phyloP scores from a whole-genome alignment of 1,139 yeast species.

The Zygosaccharomyces sapae region DNA sequence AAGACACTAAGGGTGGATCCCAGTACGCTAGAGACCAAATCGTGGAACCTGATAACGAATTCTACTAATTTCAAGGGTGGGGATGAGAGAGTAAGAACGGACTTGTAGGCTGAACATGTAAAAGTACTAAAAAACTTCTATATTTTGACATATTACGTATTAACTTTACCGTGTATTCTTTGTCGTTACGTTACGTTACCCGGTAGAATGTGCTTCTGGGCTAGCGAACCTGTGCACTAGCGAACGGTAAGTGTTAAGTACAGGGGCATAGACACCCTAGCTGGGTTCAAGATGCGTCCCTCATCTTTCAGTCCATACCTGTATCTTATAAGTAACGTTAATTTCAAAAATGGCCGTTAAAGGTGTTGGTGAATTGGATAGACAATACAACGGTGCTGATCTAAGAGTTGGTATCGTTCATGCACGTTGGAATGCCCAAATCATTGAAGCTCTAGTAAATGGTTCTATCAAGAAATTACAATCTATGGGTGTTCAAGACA shows the following conservation, averaged over 20 bases:
- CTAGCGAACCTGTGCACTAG: too few relatives aligned
- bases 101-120: constrained; percentile 1
- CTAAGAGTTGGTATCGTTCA: constrained; percentile 82
- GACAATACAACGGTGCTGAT: constrained; percentile 61
- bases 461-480: constrained; percentile 66
- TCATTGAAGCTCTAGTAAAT: constrained; percentile 72
- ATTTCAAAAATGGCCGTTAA: constrained; percentile 58
- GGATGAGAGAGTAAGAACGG: neutral
- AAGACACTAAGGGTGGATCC: constrained; percentile 89
- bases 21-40: constrained; percentile 74
- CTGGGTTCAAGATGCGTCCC: neutral
- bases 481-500: constrained; percentile 65
- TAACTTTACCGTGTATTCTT: constrained; percentile 1
- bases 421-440: constrained; percentile 86
- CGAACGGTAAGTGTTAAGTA: too few relatives aligned
- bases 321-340: neutral
- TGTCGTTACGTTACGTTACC: constrained; percentile 3
- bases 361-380: constrained; percentile 75
- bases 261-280: too few relatives aligned
- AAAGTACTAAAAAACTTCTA: neutral
- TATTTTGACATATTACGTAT: neutral
- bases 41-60: constrained; percentile 63
- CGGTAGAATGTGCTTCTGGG: neutral
- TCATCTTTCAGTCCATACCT: neutral
- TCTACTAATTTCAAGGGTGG: constrained; percentile 38